Evolutionary conservation across 352 stramenopile genomes (phyloP), one percentile per base, ranked within the genome.

Genomic region (Globisporangium ultimum): DNA sequence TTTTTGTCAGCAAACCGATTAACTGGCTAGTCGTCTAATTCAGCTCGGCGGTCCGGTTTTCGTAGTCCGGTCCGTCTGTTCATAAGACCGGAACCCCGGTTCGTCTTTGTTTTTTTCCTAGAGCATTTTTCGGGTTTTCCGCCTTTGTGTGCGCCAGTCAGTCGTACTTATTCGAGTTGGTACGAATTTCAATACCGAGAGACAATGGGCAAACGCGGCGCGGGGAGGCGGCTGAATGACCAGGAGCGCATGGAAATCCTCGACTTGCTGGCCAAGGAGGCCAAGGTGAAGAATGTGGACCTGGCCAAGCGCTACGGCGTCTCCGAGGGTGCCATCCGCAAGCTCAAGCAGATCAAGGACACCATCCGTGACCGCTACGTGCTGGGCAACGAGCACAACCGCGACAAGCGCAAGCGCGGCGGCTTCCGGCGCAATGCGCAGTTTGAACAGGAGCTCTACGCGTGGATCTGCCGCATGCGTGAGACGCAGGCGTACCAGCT

Each of bases 161-260:
- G 38, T 71, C 68, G 66, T 71, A 73, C 58, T 71, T 68, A 73
- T 52, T 52, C 61, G 66, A 70, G 53, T 58, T 41, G 41, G 21
- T 43, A 40, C 53, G 41, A 51, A 58, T 62, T 60, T 53, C 18
- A 34, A 13, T n/a, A n/a, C 8, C 28, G 43, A 20, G 14, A 48
- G 20, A 60, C 10, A 34, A 93, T 91, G 84, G 84, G 84, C 61
- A 72, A 61, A 71, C 79, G 86, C 60, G 86, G 86, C 6, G 82
- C 84, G 14, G 86, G 86, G 53, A 78, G 84, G 34, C 84, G 86
- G 2, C 70, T 95, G 61, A 95, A 89, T 62, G 86, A 95, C 78
- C 84, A 95, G 66, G 77, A 95, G 71, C 86, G 86, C 68, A 95
- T 95, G 84, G 84, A 95, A 67, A 95, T 95, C 61, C 72, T 95